These are phyloP conservation scores for Monosporascus sp. DNA, from an alignment of 2,329 filamentous ascomycete genomes.

Conservation along the genomic window DNA sequence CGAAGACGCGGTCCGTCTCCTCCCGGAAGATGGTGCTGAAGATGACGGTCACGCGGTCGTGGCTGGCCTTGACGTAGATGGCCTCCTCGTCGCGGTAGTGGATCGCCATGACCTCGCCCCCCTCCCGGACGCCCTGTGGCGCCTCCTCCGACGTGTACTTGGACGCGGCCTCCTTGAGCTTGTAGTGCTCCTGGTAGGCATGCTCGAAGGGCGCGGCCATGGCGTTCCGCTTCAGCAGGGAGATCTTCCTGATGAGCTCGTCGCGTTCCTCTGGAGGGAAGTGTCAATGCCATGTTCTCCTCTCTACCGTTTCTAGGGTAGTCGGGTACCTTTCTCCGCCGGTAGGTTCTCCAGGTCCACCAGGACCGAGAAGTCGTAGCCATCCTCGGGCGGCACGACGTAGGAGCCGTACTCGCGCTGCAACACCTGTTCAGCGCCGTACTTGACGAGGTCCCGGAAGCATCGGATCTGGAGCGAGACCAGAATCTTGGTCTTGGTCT, in stretches of 20 bases:
- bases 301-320: too few species aligned
- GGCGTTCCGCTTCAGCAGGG: conserved; percentile 91
- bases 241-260: conserved; percentile 79
- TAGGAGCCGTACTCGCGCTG: conserved; percentile 92
- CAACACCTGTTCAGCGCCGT: conserved; percentile 87
- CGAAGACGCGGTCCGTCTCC: conserved; percentile 95
- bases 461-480: conserved; percentile 95
- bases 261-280: conserved; percentile 65
- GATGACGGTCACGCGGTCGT: conserved; percentile 96
- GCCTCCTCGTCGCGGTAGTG: conserved; percentile 99
- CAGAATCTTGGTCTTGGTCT: conserved; percentile 87
- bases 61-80: conserved; percentile 96
- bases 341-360: conserved; percentile 87
- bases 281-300: conserved; percentile 5
- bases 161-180: conserved; percentile 79
- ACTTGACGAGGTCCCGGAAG: conserved; percentile 84
- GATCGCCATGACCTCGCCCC: conserved; percentile 89
- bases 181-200: conserved; percentile 88
- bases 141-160: conserved; percentile 93
- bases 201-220: conserved; percentile 99
- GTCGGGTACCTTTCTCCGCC: conserved; percentile 59
- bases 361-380: conserved; percentile 92
- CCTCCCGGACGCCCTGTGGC: conserved; percentile 82
- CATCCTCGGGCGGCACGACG: conserved; percentile 79
- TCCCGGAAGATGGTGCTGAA: conserved; percentile 98